Evolutionary conservation across 2,329 filamentous ascomycete species (phyloP).

Genomic region (Penicillium thymicola): DNA sequence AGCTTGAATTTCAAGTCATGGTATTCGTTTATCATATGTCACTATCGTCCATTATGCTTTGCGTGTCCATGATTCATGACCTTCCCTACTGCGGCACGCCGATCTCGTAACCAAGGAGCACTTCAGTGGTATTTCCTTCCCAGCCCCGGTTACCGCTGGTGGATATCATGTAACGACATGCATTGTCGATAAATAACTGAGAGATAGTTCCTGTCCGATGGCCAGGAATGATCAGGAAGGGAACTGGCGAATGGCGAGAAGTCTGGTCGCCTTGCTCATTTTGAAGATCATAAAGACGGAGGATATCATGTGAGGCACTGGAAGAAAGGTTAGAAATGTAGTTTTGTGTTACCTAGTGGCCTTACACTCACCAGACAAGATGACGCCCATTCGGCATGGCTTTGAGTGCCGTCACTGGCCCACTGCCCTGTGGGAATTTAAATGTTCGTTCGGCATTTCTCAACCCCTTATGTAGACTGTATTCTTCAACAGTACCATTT

Average conservation of each 20-base stretch:
- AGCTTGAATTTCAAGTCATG: neutral
- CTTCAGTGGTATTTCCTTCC: slow-evolving; percentile 88
- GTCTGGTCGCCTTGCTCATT: slow-evolving; percentile 62
- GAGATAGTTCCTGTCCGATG: slow-evolving; percentile 85
- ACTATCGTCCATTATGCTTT: neutral
- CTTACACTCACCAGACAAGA: slow-evolving; percentile 67
- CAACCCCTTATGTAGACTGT: slow-evolving; percentile 75
- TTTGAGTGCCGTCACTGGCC: slow-evolving; percentile 80
- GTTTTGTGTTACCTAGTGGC: neutral
- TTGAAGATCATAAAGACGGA: slow-evolving; percentile 84
- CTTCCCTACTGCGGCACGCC: slow-evolving; percentile 39
- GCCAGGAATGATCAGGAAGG: slow-evolving; percentile 94
- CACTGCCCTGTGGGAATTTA: slow-evolving; percentile 84
- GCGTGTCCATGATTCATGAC: neutral
- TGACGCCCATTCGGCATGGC: slow-evolving; percentile 92
- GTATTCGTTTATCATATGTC: slow-evolving; percentile 5
- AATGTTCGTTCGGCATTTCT: slow-evolving; percentile 74
- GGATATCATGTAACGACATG: slow-evolving; percentile 85
- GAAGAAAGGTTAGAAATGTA: slow-evolving; percentile 2
- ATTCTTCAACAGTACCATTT: slow-evolving; percentile 94
- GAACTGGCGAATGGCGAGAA: slow-evolving; percentile 73
- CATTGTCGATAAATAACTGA: slow-evolving; percentile 79
- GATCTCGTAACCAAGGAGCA: slow-evolving; percentile 93
- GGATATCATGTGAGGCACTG: slow-evolving; percentile 87
- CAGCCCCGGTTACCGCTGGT: slow-evolving; percentile 90